Evolutionary conservation across 2,329 filamentous ascomycete genomes (phyloP), one percentile per base, ranked within the genome.

Genomic region (Venturia carpophila): DNA sequence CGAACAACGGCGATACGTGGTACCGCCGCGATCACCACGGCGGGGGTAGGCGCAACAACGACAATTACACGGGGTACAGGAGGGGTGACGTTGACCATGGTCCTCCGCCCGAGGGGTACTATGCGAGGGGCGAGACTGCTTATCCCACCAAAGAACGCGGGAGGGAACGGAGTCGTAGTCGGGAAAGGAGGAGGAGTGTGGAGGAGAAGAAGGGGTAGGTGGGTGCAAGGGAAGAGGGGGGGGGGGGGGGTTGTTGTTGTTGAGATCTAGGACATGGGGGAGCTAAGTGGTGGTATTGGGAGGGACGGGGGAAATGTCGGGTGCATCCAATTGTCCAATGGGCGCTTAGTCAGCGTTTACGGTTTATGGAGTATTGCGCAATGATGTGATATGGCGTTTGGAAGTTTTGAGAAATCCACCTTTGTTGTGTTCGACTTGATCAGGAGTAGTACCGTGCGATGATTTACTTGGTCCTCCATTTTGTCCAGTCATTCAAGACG

Each of bases 71-170:
- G 3, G 52, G 52, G 24, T 9, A 37, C 13, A 58, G 52, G 15
- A 58, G 52, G 30, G 52, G 52, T 10, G 52, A 58, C n/a, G 52
- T 58, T 11, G 52, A 58, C 37, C 52, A 58, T 11, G 52, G 52
- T 37, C 52, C 52, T n/a, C 52, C 52, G 15, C 27, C 52, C 19
- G 27, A 58, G 19, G 52, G 52, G 7, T 58, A 34, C 15, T 58
- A 58, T 21, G 52, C 52, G 3, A 58, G 27, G 30, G 15, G 30
- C 1, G 52, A 58, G 17, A 58, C 52, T 27, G 52, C 30, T 3
- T 58, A 58, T 58, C 52, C 24, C 4, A 58, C 37, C 27, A 27
- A 17, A 1, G 52, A 27, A 5, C n/a, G 52, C 1, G 30, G 13
- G 5, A 37, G 52, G 1, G 10, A 19, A 5, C 30, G 49, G 30